Evolutionary conservation across 768 basidiomycete species (phyloP), one percentile per base, ranked within the genome.

Genomic region (Xerocomellus chrysenteron): DNA sequence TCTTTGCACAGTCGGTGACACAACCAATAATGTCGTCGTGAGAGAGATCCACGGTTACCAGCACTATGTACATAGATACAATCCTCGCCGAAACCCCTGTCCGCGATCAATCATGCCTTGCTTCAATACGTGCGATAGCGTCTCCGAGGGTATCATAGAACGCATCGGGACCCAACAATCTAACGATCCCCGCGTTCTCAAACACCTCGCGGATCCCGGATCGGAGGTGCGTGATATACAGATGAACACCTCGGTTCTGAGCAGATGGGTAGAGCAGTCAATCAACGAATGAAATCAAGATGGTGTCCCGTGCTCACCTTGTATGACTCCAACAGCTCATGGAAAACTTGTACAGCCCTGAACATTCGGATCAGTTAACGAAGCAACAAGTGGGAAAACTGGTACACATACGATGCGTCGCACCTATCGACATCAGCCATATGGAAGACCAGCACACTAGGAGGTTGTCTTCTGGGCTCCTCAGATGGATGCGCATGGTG

Each of bases 341-440:
- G 79, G 65, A 95, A 85, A 60, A 94, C 90, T 71, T 93, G 91
- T 10, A 86, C 82, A 30, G 94, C 92, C 30, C 91, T 93, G 64
- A 30, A 35, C 19, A 42, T 28, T 50, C 55, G 5, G 55, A 49
- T 37, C 24, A 50, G 33, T 72, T 5, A 57, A 51, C 17, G 26
- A 14, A 32, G 42, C 5, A n/a, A 41, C n/a, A 48, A 41, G 13
- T 24, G 54, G 45, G 10, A 41, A 30, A 48, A n/a, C 2, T 6
- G 12, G n/a, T 33, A 14, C 21, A 75, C 88, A 71, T 66, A 95
- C 90, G 92, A 93, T 9, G 96, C 94, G 69, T 99, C 96, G 57
- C 92, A 86, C 17, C 79, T 82, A 55, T 94, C 92, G 4, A 97
- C 89, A 73, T 98, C 96, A 13, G 88, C 87, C 80, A 98, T 81